Percentiles rank a stretch among this genome's conserved stretches.
These are phyloP conservation scores for Trichoderma citrinoviride DNA, from an alignment of 2,329 filamentous ascomycete genomes.

Conservation along the genomic window DNA sequence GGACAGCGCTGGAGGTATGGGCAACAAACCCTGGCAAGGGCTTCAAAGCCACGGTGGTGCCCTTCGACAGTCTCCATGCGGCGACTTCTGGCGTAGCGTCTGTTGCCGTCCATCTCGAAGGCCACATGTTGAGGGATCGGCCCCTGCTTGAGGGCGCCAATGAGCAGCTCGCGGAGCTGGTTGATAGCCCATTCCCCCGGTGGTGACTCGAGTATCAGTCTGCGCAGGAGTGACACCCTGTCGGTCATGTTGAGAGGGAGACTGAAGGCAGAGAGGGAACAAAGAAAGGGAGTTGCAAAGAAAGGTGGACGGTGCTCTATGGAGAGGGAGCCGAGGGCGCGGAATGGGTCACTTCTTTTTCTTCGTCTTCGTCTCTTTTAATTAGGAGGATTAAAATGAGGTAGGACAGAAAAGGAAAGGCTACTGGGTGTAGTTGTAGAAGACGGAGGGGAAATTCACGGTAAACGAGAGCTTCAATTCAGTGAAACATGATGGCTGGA, in stretches of 20 bases:
- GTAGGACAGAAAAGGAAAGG: constrained; percentile 17
- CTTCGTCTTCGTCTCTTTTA: background rate
- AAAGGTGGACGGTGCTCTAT: background rate
- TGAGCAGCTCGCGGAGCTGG: constrained; percentile 76
- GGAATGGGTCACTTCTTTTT: background rate
- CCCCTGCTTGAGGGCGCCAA: constrained; percentile 84
- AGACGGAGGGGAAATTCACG: background rate
- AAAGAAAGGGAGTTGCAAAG: background rate
- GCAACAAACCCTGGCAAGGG: constrained; percentile 73
- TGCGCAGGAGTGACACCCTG: constrained; percentile 49
- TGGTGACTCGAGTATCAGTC: constrained; percentile 82
- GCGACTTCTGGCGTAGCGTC: constrained; percentile 84
- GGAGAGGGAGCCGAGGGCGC: background rate
- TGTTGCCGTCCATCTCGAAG: constrained; percentile 99
- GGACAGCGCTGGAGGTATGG: background rate
- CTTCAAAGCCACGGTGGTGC: constrained; percentile 93
- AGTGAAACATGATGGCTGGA: constrained; percentile 19
- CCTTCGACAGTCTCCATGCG: constrained; percentile 96
- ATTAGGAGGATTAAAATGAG: constrained; percentile 16
- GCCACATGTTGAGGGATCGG: constrained; percentile 92
- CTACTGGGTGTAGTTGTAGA: background rate
- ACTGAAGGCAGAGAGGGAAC: background rate
- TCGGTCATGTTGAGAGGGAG: constrained; percentile 47
- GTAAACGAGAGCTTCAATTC: constrained; percentile 2
- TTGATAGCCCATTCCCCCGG: constrained; percentile 87